Percentiles rank a stretch among this genome's conserved stretches.
phyloP scores from a whole-genome alignment of 2,329 filamentous ascomycete genomes.

The Penicillium occitanis region DNA sequence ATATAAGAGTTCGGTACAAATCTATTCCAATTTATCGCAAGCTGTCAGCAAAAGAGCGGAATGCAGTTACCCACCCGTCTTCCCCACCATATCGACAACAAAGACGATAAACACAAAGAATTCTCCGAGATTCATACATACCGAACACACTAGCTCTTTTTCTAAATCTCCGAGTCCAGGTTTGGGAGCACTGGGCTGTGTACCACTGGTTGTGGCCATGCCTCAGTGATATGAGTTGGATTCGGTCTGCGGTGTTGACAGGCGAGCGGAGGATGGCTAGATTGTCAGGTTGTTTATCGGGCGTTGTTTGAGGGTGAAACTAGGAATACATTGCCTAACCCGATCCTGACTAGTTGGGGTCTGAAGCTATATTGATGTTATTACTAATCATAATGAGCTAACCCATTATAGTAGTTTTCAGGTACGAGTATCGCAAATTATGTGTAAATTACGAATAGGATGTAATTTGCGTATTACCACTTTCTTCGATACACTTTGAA shows the following conservation, averaged over 20 bases:
- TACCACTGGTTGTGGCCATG: constrained; percentile 19
- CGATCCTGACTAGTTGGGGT: background rate
- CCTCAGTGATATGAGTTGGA: constrained; percentile 6
- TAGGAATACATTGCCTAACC: background rate
- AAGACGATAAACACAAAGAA: constrained; percentile 20
- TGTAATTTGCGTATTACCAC: background rate
- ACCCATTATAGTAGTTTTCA: background rate
- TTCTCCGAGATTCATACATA: constrained; percentile 52
- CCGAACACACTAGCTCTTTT: constrained; percentile 92
- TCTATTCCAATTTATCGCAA: constrained; percentile 55
- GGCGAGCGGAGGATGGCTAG: background rate
- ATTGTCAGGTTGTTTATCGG: background rate
- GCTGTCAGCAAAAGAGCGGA: constrained; percentile 13
- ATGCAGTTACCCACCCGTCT: constrained; percentile 5
- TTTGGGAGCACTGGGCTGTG: constrained; percentile 19
- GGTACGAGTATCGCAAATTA: background rate
- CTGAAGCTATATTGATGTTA: constrained; percentile 1
- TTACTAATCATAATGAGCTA: background rate
- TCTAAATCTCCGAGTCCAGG: constrained; percentile 65
- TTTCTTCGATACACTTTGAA: background rate
- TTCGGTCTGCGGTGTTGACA: constrained; percentile 1
- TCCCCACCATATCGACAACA: constrained; percentile 16
- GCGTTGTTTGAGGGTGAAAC: background rate
- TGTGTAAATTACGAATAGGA: background rate
- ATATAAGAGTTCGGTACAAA: constrained; percentile 93